Percentiles rank a stretch among this genome's conserved stretches.
phyloP scores from a whole-genome alignment of 2,329 filamentous ascomycete genomes.

The Blumeria graminis region DNA sequence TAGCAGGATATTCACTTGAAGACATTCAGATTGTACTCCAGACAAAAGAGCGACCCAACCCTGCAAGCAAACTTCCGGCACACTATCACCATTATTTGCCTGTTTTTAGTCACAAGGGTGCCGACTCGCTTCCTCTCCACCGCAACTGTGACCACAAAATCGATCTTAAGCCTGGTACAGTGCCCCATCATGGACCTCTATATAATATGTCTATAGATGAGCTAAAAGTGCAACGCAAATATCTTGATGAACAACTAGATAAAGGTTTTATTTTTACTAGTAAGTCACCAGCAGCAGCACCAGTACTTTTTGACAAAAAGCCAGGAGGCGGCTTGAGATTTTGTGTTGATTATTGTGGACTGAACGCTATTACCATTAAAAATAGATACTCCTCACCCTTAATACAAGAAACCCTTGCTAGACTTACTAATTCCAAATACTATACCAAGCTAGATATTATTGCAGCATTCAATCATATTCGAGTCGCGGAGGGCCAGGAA shows the following conservation, averaged over 20 bases:
- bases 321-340: neutral
- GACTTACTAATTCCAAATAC: neutral
- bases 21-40: too few relatives aligned
- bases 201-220: neutral
- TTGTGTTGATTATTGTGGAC: slow-evolving; percentile 1
- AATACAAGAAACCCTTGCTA: neutral
- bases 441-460: neutral
- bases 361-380: slow-evolving; percentile 2
- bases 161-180: neutral
- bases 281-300: neutral
- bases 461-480: neutral
- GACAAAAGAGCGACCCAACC: too few relatives aligned
- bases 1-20: too few relatives aligned
- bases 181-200: neutral
- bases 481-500: too few relatives aligned
- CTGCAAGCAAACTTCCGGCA: neutral
- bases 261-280: neutral
- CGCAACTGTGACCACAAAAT: too few relatives aligned
- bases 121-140: neutral
- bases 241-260: neutral
- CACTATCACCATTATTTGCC: neutral
- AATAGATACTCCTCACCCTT: slow-evolving; percentile 2
- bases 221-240: neutral
- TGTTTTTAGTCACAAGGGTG: neutral
- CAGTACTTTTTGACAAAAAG: neutral